Evolutionary conservation across 257 asterid species (phyloP), one percentile per base, ranked within the genome.

Genomic region (Cynanchum wilfordii): DNA sequence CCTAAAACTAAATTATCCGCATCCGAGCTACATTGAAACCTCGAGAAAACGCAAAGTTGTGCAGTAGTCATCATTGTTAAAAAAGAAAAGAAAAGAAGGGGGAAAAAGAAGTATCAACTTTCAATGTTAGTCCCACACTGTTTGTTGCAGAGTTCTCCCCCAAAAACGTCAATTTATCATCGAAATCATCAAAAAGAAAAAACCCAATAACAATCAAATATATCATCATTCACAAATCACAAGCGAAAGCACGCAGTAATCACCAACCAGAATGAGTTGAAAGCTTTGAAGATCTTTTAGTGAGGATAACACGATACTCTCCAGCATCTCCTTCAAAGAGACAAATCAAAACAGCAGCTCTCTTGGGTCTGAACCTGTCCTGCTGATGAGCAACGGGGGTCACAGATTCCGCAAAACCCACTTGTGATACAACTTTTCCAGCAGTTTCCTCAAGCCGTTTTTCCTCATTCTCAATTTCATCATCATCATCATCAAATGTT

Each of bases 221-320:
- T 5, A 62, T 4, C 1, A 33, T 25, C 30, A 44, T 0, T 40
- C 42, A 17, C 58, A 47, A 0, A 10, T 40, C 42, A 17, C 58
- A 47, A 0, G 45, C 45, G 10, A 38, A 65, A 47, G 9, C 27
- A 25, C 20, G 0, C 15, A 50, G 20, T 50, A 15, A 15, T 50
- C n/a, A 80, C 96, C 69, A 72, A 93, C 98, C 97, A 55, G 99
- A 91, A 77, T 94, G 99, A 81, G 97, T 80, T 57, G 99, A 95
- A 50, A 92, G 92, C 66, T 66, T 86, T 1, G 96, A 87, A 29
- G 98, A 91, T 81, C 99, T 84, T 87, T 90, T 88, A 12, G 98
- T 91, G 66, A 94, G 98, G 78, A 94, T 87, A 49, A 94, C 98
- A 66, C 97, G 81, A 16, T 87, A 69, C 42, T 94, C 95, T 10